Evolutionary conservation across 176 grass and related monocot genomes (phyloP), one percentile per base, ranked within the genome.

Genomic region (Bromus sterilis): DNA sequence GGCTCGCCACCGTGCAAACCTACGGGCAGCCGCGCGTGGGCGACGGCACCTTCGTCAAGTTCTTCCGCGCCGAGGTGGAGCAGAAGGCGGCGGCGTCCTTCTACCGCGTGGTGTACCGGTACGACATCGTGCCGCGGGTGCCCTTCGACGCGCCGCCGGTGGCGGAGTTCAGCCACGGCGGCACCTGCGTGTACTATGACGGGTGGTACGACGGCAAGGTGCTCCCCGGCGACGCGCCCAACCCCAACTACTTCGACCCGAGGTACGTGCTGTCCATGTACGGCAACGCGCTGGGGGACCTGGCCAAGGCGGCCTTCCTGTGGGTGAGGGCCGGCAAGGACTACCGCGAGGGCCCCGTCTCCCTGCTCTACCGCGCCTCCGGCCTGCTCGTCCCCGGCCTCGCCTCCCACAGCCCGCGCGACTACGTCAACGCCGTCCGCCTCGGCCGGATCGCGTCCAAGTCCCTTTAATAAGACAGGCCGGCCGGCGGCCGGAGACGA

Each of bases 1-100:
- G 77, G 7, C 11, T 94, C 20, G 7, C 29, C 53, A 5, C 30
- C 35, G 84, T 94, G 2, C 25, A 75, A 20, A 98, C 92, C 16
- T 94, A 89, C 80, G 95, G 92, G 7, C 92, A 94, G 86, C 95
- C 95, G 0, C 83, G 95, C 2, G 90, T 98, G 3, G 95, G 95
- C 14, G 89, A 98, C 75, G 23, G 11, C 10, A 23, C 21, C 9
- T 89, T 94, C 82, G 66, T 53, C 7, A 77, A 0, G 0, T 98
- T 34, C 81, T 16, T 94, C 11, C 14, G 62, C 14, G 9, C 44
- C 15, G 26, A 46, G 69, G 69, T 48, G 35, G 39, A 57, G 48
- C 46, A 63, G 36, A 26, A 20, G 73, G 23, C 36, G 6, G 23
- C 37, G 14, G 9, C 18, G 6, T 1, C 26, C 6, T 91, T 59